Base-by-base conservation (phyloP, 257 asterid genomes). In the Nicotiana benthamiana region DNA sequence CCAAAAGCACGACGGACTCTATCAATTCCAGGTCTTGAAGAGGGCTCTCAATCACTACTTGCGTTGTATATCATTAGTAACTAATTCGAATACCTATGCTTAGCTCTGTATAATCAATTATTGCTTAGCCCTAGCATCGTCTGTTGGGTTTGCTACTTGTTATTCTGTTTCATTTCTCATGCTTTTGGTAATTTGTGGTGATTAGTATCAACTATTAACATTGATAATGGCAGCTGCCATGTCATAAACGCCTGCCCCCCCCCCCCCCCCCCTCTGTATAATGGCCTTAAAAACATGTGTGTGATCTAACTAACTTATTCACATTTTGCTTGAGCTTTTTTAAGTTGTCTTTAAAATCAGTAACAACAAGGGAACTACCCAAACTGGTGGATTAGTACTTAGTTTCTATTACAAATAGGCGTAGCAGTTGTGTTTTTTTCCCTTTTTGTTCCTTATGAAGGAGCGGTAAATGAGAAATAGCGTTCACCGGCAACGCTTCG, bases 1-100 rank as follows among this genome's bases (percentile, higher is more conserved):
- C 90, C 51, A 86, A 64, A 75, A 75, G 85, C 83, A 48, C 32
- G 51, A 61, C 68, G 20, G 79, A 85, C 51, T 81, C 86, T 8
- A 74, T 81, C 32, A 80, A 27, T 57, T 75, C 79, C 61, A 66
- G 36, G 7, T 24, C 53, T 28, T 82, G 30, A 75, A 68, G 59
- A 18, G 24, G 67, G 22, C 46, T 10, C 17, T 27, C 54, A 28
- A 54, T 24, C 46, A 7, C 40, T 24, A 46, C 59, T 46, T 72
- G 78, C 8, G 1, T 9, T 79, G 30, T 74, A 54, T 53, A 48
- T 81, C 15, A 46, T 6, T 46, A 22, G 78, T 43, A 46, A 46
- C 78, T 48, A 46, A 46, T 72, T 22, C 3, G 4, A 72, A 24
- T 72, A 43, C 18, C 60, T 8, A 48, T 74, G 36, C 40, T 62